Evolutionary conservation across 2,329 filamentous ascomycete genomes (phyloP).

Genomic region (Whalleya microplaca): DNA sequence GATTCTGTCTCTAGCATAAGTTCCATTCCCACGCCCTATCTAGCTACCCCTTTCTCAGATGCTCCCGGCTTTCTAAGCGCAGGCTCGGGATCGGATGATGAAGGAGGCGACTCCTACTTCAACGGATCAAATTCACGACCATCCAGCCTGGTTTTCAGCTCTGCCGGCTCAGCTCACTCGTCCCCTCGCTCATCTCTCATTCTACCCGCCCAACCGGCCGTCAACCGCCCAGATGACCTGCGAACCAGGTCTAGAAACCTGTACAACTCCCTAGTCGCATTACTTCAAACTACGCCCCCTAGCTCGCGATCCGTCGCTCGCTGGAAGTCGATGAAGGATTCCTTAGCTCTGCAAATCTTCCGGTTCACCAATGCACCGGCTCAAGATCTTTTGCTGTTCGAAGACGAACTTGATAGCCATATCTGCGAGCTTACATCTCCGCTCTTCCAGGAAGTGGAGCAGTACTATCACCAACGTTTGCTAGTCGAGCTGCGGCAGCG

Average conservation of each 20-base stretch:
- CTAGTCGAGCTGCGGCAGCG: slow-evolving; percentile 52
- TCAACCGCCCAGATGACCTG: slow-evolving; percentile 44
- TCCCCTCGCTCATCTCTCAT: slow-evolving; percentile 55
- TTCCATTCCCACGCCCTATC: slow-evolving; percentile 28
- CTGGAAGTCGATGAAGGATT: slow-evolving; percentile 57
- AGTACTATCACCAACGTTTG: slow-evolving; percentile 52
- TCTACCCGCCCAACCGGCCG: slow-evolving; percentile 43
- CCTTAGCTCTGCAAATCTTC: slow-evolving; percentile 62
- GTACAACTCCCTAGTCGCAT: slow-evolving; percentile 56
- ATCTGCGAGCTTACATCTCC: slow-evolving; percentile 48
- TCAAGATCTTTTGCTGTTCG: slow-evolving; percentile 52
- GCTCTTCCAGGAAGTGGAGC: slow-evolving; percentile 54
- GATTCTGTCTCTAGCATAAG: slow-evolving; percentile 29
- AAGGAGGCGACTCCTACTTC: slow-evolving; percentile 51
- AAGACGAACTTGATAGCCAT: slow-evolving; percentile 51
- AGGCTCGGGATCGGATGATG: slow-evolving; percentile 30
- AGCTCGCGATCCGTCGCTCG: slow-evolving; percentile 47
- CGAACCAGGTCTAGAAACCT: slow-evolving; percentile 51
- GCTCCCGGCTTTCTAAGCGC: slow-evolving; percentile 32
- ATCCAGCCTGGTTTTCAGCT: slow-evolving; percentile 56
- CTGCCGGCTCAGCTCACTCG: slow-evolving; percentile 51
- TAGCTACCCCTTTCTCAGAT: slow-evolving; percentile 33
- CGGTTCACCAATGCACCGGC: slow-evolving; percentile 57
- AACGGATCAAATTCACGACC: slow-evolving; percentile 53
- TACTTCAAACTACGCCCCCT: slow-evolving; percentile 56